A percentile compares a stretch with the other conserved stretches of the same genome.
Conservation (phyloP, 139 green algal genomes). For the Micromonas commoda region DNA sequence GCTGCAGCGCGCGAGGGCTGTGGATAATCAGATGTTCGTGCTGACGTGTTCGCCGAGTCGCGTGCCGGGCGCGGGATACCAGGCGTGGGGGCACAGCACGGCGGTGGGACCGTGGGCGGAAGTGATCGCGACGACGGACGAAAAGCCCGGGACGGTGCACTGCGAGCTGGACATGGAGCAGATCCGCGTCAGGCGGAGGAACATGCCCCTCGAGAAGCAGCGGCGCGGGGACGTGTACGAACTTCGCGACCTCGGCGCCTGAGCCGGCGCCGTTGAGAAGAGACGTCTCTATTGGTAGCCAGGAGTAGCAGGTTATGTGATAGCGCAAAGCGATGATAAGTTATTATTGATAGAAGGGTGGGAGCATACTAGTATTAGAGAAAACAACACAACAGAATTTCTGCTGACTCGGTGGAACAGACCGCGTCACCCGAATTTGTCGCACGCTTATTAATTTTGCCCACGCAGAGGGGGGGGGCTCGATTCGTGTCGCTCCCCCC, state of each 20-base stretch:
- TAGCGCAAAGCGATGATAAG: not conserved
- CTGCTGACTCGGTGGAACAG: too few relatives aligned
- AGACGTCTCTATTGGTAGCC: not conserved
- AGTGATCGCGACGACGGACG: slow-evolving; percentile 60
- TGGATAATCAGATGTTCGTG: slow-evolving; percentile 66
- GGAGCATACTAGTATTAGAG: too few relatives aligned
- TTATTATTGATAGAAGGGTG: too few relatives aligned
- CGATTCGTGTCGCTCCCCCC: too few relatives aligned
- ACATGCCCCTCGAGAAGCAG: slow-evolving; percentile 73
- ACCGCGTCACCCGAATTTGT: too few relatives aligned
- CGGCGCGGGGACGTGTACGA: slow-evolving; percentile 73
- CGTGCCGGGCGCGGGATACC: not conserved
- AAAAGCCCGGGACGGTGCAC: slow-evolving; percentile 39
- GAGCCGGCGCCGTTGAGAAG: not conserved
- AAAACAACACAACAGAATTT: too few relatives aligned
- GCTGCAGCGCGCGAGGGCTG: slow-evolving; percentile 71
- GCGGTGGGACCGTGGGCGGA: slow-evolving; percentile 64
- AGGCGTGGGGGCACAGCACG: slow-evolving; percentile 74
- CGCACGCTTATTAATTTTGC: too few relatives aligned
- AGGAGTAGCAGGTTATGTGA: not conserved
- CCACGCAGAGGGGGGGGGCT: too few relatives aligned
- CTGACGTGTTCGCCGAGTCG: slow-evolving; percentile 6
- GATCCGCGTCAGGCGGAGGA: slow-evolving; percentile 42
- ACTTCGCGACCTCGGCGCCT: slow-evolving; percentile 49
- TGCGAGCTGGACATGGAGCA: slow-evolving; percentile 41